phyloP scores from a whole-genome alignment of 2,329 filamentous ascomycete genomes.

The Onygenales sp. region DNA sequence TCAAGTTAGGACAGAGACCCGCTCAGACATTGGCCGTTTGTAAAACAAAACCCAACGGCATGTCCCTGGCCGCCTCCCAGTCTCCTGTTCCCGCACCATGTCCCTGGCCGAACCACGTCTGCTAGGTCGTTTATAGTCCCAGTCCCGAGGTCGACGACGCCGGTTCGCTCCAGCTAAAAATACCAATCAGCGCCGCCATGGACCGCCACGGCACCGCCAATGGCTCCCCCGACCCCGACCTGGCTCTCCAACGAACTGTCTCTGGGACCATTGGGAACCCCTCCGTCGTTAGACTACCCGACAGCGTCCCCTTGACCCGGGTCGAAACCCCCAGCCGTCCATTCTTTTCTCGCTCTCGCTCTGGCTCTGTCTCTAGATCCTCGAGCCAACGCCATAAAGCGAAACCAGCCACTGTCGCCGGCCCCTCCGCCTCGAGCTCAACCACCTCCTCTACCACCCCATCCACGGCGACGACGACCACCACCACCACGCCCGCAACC shows the following conservation, averaged over 20 bases:
- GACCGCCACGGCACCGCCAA: neutral
- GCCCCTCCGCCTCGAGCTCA: neutral
- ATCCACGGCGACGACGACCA: neutral
- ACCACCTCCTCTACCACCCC: neutral
- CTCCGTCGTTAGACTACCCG: neutral
- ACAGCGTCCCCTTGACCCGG: neutral
- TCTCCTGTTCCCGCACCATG: too few relatives aligned
- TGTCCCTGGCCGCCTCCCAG: too few relatives aligned
- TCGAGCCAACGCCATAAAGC: neutral
- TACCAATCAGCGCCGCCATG: neutral
- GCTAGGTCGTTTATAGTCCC: too few relatives aligned
- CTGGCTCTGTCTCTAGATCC: neutral
- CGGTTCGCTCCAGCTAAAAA: too few relatives aligned
- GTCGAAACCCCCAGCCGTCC: conserved; percentile 1
- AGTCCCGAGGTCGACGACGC: too few relatives aligned
- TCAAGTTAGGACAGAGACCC: too few relatives aligned
- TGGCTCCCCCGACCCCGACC: neutral
- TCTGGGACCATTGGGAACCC: neutral
- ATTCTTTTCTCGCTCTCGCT: neutral
- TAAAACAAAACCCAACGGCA: too few relatives aligned
- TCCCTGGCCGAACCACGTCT: too few relatives aligned
- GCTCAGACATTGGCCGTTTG: too few relatives aligned
- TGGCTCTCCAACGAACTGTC: neutral
- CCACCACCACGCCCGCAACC: neutral
- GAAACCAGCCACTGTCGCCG: neutral